phyloP scores from a whole-genome alignment of 2,329 filamentous ascomycete species.

The Alternaria panax region DNA sequence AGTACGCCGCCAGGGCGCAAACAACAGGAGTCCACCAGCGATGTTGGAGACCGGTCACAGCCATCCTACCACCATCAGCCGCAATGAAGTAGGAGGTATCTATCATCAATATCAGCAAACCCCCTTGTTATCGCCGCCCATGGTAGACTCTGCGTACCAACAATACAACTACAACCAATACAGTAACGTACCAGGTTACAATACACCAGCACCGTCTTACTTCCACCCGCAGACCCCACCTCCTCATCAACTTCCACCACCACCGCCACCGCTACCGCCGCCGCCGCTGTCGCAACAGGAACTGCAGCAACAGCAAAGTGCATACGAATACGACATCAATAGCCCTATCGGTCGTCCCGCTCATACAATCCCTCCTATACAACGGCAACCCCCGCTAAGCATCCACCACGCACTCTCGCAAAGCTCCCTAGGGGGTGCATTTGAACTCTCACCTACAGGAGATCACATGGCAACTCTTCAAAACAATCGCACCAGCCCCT shows the following conservation, averaged over 20 bases:
- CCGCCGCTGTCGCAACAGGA: neutral
- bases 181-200: neutral
- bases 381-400: neutral
- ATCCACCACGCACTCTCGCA: neutral
- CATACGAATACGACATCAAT: constrained; percentile 7
- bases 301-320: neutral
- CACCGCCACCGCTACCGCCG: neutral
- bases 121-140: neutral
- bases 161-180: neutral
- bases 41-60: constrained; percentile 3
- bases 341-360: constrained; percentile 1
- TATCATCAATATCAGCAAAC: constrained; percentile 8
- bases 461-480: neutral
- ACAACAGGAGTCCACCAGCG: neutral
- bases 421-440: neutral
- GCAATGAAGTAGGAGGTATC: neutral
- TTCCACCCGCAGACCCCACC: neutral
- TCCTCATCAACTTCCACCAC: neutral
- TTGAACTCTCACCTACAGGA: constrained; percentile 4
- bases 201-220: neutral
- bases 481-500: neutral
- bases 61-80: neutral
- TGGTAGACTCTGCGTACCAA: neutral
- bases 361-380: neutral
- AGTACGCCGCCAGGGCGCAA: neutral